Base-by-base conservation (phyloP, 108 stramenopile genomes). In the Skeletonema costatum region DNA sequence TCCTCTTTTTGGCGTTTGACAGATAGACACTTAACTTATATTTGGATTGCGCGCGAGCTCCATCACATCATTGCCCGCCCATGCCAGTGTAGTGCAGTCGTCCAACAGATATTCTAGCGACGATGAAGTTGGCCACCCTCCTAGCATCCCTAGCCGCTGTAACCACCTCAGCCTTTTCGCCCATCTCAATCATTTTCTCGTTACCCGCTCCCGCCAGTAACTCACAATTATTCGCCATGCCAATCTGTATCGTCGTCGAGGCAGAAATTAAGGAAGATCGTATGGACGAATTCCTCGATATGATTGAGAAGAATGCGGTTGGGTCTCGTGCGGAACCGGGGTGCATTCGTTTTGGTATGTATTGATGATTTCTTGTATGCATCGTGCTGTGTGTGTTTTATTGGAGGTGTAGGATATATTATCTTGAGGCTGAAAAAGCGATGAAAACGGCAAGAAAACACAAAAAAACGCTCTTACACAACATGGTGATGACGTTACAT, bases 251-350 rank as follows among this genome's bases (percentile, higher is more conserved):
- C 56, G 77, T 95, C 9, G 94, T 95, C 25, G 25, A 25, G 44
- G 94, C 89, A 44, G 92, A 91, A 68, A 86, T 95, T 46, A 71
- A 92, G 56, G 86, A 87, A 31, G 83, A 87, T 60, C 86, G 94
- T 19, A 88, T 93, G 83, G 94, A 87, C 13, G 94, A 95, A 63
- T 93, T 95, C 73, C 48, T 95, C 41, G 73, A 86, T 19, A 87
- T 92, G 75, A 95, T 95, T 48, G 82, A 90, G 76, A 86, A 80
- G 72, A 92, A 95, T 80, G 94, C 94, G n/a, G 44, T 73, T 3
- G 73, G 86, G 39, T 85, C 88, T 32, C 85, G 94, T 9, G 79
- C 82, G 33, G 94, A 95, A 76, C 92, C 94, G 39, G 94, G 91
- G 53, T 95, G 94, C 66, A 75, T 89, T 68, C 89, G 91, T 35